Evolutionary conservation across 352 stramenopile genomes (phyloP).

Genomic region (Globisporangium barbulae): DNA sequence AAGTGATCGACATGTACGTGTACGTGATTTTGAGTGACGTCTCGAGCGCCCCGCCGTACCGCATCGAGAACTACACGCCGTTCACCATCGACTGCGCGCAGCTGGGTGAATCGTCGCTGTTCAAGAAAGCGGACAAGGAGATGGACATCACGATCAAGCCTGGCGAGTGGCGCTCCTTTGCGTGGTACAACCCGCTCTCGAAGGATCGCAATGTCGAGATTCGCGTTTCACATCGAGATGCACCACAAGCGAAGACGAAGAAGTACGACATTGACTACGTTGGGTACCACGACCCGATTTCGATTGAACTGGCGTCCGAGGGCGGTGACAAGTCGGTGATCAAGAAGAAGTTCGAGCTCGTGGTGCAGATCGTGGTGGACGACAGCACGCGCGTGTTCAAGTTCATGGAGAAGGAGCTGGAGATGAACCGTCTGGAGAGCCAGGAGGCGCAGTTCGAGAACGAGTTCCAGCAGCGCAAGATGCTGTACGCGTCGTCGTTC

Average conservation of each 20-base stretch:
- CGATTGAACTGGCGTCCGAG: constrained; percentile 47
- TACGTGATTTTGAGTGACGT: constrained; percentile 85
- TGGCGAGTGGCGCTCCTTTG: constrained; percentile 76
- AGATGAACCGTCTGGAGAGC: constrained; percentile 63
- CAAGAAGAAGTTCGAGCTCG: constrained; percentile 43
- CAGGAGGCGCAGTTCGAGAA: constrained; percentile 60
- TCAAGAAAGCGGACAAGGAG: constrained; percentile 56
- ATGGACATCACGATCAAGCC: constrained; percentile 47
- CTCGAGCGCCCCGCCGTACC: constrained; percentile 74
- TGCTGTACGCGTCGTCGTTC: constrained; percentile 80
- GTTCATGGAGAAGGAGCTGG: constrained; percentile 78
- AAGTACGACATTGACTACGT: constrained; percentile 86
- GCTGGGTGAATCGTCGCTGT: constrained; percentile 63
- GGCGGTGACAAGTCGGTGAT: constrained; percentile 21
- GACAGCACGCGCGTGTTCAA: constrained; percentile 79
- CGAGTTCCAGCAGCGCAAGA: constrained; percentile 75
- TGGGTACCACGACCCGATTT: constrained; percentile 67
- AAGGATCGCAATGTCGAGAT: constrained; percentile 83
- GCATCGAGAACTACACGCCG: constrained; percentile 87
- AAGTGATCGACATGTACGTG: constrained; percentile 88
- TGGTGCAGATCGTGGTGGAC: constrained; percentile 78
- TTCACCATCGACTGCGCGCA: constrained; percentile 76
- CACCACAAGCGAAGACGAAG: constrained; percentile 51
- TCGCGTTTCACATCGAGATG: constrained; percentile 48
- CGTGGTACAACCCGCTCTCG: constrained; percentile 81